phyloP scores from a whole-genome alignment of 768 basidiomycete genomes.

The Tulasnella sp. region DNA sequence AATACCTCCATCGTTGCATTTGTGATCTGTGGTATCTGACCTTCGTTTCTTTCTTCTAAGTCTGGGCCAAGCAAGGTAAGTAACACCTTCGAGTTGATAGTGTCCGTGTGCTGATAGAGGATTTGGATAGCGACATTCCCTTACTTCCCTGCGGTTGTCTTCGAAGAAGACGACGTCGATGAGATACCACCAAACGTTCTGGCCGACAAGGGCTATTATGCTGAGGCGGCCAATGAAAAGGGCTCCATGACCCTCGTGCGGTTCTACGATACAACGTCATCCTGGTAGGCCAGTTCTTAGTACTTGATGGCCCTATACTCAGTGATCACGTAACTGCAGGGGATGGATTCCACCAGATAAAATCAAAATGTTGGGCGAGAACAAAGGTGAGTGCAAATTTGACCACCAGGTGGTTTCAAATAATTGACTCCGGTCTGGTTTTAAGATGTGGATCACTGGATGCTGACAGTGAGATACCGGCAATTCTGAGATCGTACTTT shows the following conservation, averaged over 20 bases:
- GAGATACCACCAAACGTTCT: slow-evolving; percentile 47
- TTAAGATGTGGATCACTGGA: slow-evolving; percentile 59
- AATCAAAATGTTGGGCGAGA: slow-evolving; percentile 65
- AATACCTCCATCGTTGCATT: slow-evolving; percentile 32
- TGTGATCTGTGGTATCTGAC: neutral
- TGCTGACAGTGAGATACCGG: slow-evolving; percentile 46
- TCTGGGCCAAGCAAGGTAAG: slow-evolving; percentile 80
- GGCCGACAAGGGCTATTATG: slow-evolving; percentile 26
- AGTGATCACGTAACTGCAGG: slow-evolving; percentile 42
- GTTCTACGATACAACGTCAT: slow-evolving; percentile 66
- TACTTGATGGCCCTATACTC: neutral
- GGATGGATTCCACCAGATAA: slow-evolving; percentile 55
- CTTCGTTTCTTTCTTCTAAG: slow-evolving; percentile 39
- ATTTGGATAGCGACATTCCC: slow-evolving; percentile 59
- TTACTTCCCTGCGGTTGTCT: slow-evolving; percentile 84
- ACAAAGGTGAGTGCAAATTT: slow-evolving; percentile 50
- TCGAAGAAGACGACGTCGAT: slow-evolving; percentile 51
- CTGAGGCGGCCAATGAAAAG: slow-evolving; percentile 32
- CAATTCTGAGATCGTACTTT: neutral
- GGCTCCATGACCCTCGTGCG: slow-evolving; percentile 53
- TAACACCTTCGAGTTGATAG: slow-evolving; percentile 14
- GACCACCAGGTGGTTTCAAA: neutral
- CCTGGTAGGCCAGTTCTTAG: slow-evolving; percentile 48
- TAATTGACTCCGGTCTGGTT: neutral
- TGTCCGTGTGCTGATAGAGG: neutral